These are phyloP conservation scores for Diaporthe ampelina DNA, from an alignment of 2,329 filamentous ascomycete species.

Conservation along the genomic window DNA sequence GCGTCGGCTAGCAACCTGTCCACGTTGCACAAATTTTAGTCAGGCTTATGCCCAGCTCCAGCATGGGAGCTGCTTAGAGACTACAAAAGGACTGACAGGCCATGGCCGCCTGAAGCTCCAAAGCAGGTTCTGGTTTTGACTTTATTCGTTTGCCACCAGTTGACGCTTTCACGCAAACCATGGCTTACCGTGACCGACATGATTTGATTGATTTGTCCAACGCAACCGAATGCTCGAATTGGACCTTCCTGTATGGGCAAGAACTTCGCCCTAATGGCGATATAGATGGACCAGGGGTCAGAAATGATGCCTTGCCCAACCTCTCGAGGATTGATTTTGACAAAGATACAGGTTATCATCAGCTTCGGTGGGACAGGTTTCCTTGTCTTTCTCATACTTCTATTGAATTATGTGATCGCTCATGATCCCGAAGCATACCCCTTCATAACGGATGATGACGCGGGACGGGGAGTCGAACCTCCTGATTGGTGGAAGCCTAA, in stretches of 20 bases:
- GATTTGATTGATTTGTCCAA: neutral
- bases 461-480: neutral
- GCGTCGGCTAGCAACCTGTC: no score
- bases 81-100: no score
- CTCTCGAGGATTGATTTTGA: neutral
- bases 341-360: neutral
- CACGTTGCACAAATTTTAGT: no score
- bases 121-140: no score
- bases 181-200: neutral
- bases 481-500: neutral
- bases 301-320: neutral
- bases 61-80: no score
- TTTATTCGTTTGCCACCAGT: no score
- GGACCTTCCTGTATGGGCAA: neutral
- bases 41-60: no score
- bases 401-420: neutral
- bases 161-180: neutral
- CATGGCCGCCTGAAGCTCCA: no score
- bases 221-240: neutral
- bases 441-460: neutral
- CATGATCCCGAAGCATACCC: neutral
- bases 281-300: neutral
- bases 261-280: no score
- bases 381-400: neutral
- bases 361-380: neutral